A percentile compares a stretch with the other conserved stretches of the same genome.
Evolutionary conservation across 2,329 filamentous ascomycete genomes (phyloP).

Genomic region (Tolypocladium inflatum): DNA sequence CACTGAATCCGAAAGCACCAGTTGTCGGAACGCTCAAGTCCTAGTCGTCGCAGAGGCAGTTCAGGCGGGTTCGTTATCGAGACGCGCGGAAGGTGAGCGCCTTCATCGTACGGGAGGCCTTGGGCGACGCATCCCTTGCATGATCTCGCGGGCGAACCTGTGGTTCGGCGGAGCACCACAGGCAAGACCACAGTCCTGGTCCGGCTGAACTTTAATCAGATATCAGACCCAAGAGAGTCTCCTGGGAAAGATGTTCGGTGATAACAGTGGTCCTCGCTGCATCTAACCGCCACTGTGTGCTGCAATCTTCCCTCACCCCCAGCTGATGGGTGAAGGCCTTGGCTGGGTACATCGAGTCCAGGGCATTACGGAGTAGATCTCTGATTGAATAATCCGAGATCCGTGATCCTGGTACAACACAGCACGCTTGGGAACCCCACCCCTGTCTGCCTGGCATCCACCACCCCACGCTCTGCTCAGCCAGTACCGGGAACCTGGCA

Average conservation of each 20-base stretch:
- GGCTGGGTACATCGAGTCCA: not conserved
- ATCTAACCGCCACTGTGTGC: not conserved
- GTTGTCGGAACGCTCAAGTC: not conserved
- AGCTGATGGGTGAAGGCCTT: not conserved
- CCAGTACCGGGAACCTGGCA: not conserved
- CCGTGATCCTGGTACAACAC: conserved; percentile 13
- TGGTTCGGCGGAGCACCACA: not conserved
- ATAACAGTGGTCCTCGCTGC: not conserved
- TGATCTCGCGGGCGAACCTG: not conserved
- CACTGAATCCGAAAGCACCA: not conserved
- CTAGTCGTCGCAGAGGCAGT: not conserved
- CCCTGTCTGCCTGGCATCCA: not conserved
- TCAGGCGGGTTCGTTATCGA: not conserved
- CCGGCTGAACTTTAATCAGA: not conserved
- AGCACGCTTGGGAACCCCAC: not conserved
- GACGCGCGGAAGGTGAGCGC: not conserved
- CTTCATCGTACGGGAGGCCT: not conserved
- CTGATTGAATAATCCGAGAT: conserved; percentile 16
- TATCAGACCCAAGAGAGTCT: not conserved
- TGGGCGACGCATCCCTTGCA: not conserved
- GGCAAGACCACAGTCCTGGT: not conserved
- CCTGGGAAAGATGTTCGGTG: not conserved
- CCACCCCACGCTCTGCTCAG: not conserved
- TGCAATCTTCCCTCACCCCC: not conserved
- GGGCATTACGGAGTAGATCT: conserved; percentile 12